These are phyloP conservation scores for Pseudogymnoascus sp. DNA, from an alignment of 2,329 filamentous ascomycete genomes.

Conservation along the genomic window DNA sequence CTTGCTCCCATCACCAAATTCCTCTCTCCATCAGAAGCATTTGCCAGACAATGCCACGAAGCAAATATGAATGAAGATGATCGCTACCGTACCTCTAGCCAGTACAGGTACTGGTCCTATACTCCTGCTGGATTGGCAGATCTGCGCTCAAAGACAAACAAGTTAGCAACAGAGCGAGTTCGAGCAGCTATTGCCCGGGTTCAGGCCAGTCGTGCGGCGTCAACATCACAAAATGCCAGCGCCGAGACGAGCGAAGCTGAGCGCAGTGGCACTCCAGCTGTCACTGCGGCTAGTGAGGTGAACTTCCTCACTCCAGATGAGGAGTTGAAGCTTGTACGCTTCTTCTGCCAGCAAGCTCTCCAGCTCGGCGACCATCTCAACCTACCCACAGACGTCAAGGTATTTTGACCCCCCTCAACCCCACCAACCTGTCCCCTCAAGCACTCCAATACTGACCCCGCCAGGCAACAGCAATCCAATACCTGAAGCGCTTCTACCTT, in stretches of 20 bases:
- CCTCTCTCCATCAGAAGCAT: not conserved
- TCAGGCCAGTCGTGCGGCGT: slow-evolving; percentile 34
- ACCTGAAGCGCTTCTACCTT: slow-evolving; percentile 89
- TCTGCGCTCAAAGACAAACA: slow-evolving; percentile 73
- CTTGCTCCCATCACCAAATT: not conserved
- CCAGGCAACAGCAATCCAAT: slow-evolving; percentile 41
- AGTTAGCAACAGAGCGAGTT: slow-evolving; percentile 65
- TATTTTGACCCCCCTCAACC: slow-evolving; percentile 51
- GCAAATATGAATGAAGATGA: slow-evolving; percentile 62
- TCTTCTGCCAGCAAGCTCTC: slow-evolving; percentile 62
- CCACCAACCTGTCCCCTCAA: slow-evolving; percentile 36
- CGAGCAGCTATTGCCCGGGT: slow-evolving; percentile 49
- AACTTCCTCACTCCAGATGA: slow-evolving; percentile 79
- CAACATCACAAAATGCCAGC: slow-evolving; percentile 18
- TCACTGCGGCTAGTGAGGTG: slow-evolving; percentile 42
- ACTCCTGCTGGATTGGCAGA: slow-evolving; percentile 64
- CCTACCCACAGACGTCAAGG: slow-evolving; percentile 55
- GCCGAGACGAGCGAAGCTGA: slow-evolving; percentile 28
- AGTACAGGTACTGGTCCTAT: slow-evolving; percentile 91
- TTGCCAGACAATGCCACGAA: not conserved
- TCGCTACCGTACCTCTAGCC: slow-evolving; percentile 81
- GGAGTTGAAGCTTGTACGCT: slow-evolving; percentile 73
- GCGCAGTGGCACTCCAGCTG: slow-evolving; percentile 29
- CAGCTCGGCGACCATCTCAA: slow-evolving; percentile 54
- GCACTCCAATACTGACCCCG: slow-evolving; percentile 33